Evolutionary conservation across 1,284 basidiomycete species (phyloP), one percentile per base, ranked within the genome.

Genomic region (Mycosarcoma mackinlayi): DNA sequence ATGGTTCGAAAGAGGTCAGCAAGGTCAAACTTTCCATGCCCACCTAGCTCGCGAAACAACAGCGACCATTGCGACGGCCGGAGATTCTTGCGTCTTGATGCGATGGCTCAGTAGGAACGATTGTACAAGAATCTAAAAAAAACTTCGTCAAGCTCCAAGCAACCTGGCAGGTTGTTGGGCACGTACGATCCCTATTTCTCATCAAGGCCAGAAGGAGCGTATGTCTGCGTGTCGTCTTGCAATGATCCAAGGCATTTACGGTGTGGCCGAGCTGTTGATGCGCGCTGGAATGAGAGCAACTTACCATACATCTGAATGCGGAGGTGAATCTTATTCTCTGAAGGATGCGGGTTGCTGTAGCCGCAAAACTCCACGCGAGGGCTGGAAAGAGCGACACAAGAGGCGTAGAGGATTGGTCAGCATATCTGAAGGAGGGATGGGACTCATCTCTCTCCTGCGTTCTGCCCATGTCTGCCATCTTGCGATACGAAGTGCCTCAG

Each of bases 281-380:
- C 31, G 33, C 23, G 28, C 37, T 19, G 9, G 18, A 10, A 11
- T 31, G 28, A 16, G 21, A 35, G 11, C 19, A 23, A 87, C 93
- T 76, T 81, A 97, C 94, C 94, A 80, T 95, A 95, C 94, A 98
- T 98, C 87, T 98, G 95, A 66, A 98, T 92, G 18, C 96, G 90
- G 40, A 98, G 86, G 80, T 98, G 92, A 76, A 98, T 96, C 81
- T 92, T 90, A 77, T 92, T 92, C 85, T 98, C 95, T 19, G 94
- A 96, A 6, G 95, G 94, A 84, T 98, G 94, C 1, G 95, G 95
- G 33, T 89, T 92, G 77, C 92, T 94, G 74, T 98, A 98, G 28
- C 95, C 95, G 83, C 95, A 98, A 83, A 98, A 98, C 84, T 97
- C 93, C 57, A 98, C 95, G 76, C 93, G 93, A n/a, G 95, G 92